Base-by-base conservation (phyloP, 345 rosid species). In the Microcos paniculata region DNA sequence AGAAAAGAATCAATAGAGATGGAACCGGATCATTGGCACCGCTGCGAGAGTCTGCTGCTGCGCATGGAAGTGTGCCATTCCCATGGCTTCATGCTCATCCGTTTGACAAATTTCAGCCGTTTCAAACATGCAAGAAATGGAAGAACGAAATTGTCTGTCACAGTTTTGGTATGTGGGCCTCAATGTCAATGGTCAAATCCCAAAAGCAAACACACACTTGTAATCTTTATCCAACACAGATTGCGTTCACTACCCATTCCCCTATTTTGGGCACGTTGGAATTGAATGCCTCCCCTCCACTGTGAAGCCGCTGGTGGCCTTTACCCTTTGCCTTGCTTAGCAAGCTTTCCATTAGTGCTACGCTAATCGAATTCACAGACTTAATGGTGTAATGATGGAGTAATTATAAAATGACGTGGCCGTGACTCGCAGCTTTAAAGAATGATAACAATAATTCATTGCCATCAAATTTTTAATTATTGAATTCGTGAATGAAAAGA, bases 141-240 rank as follows among this genome's bases (percentile, higher is more conserved):
- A 15, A 59, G n/a, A 18, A 38, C 6, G 23, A 2, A 11, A 59
- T n/a, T 13, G 19, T 2, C 3, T 35, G 43, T 14, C 33, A 14
- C 38, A 46, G 5, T 14, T 67, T 15, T 7, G 56, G 35, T 26
- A 9, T 24, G 35, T 66, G 55, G 71, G 35, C 53, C 55, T 24
- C 13, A 45, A 45, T n/a, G n/a, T n/a, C n/a, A n/a, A n/a, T n/a
- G n/a, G n/a, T n/a, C n/a, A n/a, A n/a, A 1, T 23, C 51, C 26
- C 24, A 28, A 19, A 16, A 11, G 13, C 13, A 18, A 62, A 15
- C 18, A 2, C 19, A 43, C 2, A 23, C 21, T 46, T 48, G 57
- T 49, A 68, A 68, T 71, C 63, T 21, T 71, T 71, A 35, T 38
- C 74, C 31, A 9, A 55, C 40, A 40, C 11, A 23, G n/a, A 23